Evolutionary conservation across 139 green algal genomes (phyloP), one percentile per base, ranked within the genome.

Genomic region (Ettlia oleoabundans): DNA sequence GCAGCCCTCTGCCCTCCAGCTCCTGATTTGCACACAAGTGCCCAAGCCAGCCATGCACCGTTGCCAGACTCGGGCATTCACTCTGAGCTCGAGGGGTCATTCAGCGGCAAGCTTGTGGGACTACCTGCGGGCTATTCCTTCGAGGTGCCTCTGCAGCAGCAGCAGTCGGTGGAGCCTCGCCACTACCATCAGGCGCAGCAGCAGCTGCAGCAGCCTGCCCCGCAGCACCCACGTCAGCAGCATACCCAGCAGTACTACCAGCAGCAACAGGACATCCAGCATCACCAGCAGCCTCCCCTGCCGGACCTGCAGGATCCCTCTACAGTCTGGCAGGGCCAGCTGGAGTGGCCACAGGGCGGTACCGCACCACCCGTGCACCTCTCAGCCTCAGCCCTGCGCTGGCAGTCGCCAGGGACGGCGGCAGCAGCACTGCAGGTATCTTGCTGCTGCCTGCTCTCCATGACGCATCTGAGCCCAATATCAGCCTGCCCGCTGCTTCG

Each of bases 311-410:
- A 10, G 47, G 47, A 24, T 10, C 47, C 47, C 13, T 10, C 13
- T 58, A 15, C 47, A 24, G 10, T 67, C 24, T 80, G 73, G 73
- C 26, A 22, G 1, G 73, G 73, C 0, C 26, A 52, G 26, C 52
- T 80, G 52, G 33, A 68, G 6, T 80, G 73, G 73, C 73, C 73
- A 53, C 73, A 80, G 35, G 73, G 32, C 19, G 24, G 33, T 33
- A 32, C 26, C 1, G 22, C 72, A 21, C 24, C 22, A 5, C 32
- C 4, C 7, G 42, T 64, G 72, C 68, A 42, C 40, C 51, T 66
- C 42, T 2, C 47, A 1, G 72, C 35, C 7, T 18, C 72, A 1
- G 72, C 72, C 8, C 32, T 67, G 21, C 3, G 22, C 32, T 78
- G 72, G 72, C 32, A 32, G 63, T 2, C 30, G 6, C 30, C 63